Conservation (phyloP, 352 stramenopile species). For the Phytophthora cactorum region DNA sequence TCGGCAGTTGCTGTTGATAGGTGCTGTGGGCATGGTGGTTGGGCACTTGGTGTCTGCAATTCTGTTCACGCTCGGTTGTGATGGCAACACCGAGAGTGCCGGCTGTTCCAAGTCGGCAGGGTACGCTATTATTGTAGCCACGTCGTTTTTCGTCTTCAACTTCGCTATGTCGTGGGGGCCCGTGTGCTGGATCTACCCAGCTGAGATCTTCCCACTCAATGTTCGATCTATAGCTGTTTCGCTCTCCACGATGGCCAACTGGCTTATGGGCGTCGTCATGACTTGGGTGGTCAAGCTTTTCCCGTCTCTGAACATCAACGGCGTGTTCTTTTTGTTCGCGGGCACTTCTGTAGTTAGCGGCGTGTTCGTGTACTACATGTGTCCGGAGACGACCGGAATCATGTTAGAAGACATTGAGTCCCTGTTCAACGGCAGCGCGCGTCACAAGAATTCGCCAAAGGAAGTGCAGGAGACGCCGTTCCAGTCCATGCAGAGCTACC, state of each 20-base stretch:
- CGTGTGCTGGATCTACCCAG: constrained; percentile 50
- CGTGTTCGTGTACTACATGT: constrained; percentile 56
- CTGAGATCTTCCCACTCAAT: constrained; percentile 46
- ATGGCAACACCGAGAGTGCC: constrained; percentile 43
- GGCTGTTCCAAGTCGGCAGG: constrained; percentile 43
- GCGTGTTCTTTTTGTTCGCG: constrained; percentile 61
- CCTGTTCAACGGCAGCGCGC: constrained; percentile 47
- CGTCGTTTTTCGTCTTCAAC: constrained; percentile 52
- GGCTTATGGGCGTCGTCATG: constrained; percentile 57
- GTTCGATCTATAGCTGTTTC: constrained; percentile 55
- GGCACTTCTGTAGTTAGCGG: constrained; percentile 47
- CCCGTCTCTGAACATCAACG: constrained; percentile 51
- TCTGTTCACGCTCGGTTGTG: constrained; percentile 47
- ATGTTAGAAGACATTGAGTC: constrained; percentile 66
- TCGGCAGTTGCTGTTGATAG: constrained; percentile 47
- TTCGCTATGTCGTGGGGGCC: constrained; percentile 48
- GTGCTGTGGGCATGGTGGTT: constrained; percentile 49
- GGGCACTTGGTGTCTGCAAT: constrained; percentile 48
- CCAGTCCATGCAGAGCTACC: constrained; percentile 35
- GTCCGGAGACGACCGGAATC: constrained; percentile 57
- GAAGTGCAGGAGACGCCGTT: constrained; percentile 40
- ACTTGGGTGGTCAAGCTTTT: constrained; percentile 61
- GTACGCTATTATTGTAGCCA: constrained; percentile 51
- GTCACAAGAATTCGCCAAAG: constrained; percentile 42
- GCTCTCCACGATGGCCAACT: constrained; percentile 58